A percentile compares a stretch with the other conserved stretches of the same genome.
Conservation (phyloP, 2,329 filamentous ascomycete genomes). For the Volutella citrinella region DNA sequence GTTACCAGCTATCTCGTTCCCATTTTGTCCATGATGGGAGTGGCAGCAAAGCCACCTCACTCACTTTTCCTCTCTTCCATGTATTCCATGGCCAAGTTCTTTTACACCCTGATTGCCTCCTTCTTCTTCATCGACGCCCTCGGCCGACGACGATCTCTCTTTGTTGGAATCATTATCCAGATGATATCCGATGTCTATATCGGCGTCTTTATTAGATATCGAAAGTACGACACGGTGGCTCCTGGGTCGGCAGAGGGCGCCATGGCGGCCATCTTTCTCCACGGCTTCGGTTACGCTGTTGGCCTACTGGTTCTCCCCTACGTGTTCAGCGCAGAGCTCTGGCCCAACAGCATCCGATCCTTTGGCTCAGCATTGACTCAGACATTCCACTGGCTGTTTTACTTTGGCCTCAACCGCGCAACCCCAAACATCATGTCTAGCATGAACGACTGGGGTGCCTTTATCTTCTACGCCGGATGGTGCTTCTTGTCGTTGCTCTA, state of each 20-base stretch:
- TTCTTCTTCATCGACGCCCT: conserved; percentile 44
- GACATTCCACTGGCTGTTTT: conserved; percentile 33
- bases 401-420: conserved; percentile 34
- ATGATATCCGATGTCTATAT: conserved; percentile 40
- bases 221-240: conserved; percentile 22
- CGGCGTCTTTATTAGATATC: conserved; percentile 36
- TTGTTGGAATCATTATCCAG: conserved; percentile 34
- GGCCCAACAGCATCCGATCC: conserved; percentile 10
- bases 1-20: conserved; percentile 43
- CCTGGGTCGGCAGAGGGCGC: conserved; percentile 33
- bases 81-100: conserved; percentile 42
- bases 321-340: conserved; percentile 29
- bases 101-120: conserved; percentile 37
- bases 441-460: conserved; percentile 39
- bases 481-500: conserved; percentile 36
- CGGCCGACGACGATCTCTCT: conserved; percentile 36
- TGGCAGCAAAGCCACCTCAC: conserved; percentile 21
- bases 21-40: conserved; percentile 33
- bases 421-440: conserved; percentile 31
- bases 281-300: conserved; percentile 42
- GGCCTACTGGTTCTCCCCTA: conserved; percentile 39
- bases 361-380: conserved; percentile 8
- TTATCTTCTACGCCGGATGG: conserved; percentile 37
- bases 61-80: conserved; percentile 40
- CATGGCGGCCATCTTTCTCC: conserved; percentile 42